Conservation (phyloP, 2,329 filamentous ascomycete genomes). For the Stenocarpella maydis region DNA sequence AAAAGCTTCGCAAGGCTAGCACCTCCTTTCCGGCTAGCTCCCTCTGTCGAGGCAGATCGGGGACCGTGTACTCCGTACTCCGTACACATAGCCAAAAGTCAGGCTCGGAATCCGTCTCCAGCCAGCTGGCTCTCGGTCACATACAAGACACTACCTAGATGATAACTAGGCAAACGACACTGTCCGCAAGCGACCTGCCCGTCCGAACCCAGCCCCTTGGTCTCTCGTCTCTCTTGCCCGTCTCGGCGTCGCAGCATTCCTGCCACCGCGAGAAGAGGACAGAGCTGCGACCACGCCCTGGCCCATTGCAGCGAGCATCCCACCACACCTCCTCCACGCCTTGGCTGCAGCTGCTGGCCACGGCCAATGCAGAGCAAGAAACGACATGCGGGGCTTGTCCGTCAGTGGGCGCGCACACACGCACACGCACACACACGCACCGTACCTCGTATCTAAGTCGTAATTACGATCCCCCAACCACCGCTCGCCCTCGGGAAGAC, state of each 20-base stretch:
- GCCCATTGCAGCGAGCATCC: no score
- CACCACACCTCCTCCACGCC: neutral
- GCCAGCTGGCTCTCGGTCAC: no score
- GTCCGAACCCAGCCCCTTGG: constrained; percentile 6
- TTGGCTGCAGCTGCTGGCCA: neutral
- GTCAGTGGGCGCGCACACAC: no score
- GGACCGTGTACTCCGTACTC: no score
- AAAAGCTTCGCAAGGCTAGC: constrained; percentile 6
- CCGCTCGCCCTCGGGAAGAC: no score
- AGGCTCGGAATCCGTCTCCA: no score
- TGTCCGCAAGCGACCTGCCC: neutral
- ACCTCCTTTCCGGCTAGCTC: neutral
- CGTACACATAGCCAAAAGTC: no score
- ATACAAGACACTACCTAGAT: no score
- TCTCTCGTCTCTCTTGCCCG: neutral
- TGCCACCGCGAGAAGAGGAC: no score
- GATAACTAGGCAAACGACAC: neutral
- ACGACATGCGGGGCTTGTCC: no score
- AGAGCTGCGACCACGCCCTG: no score
- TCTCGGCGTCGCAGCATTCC: neutral
- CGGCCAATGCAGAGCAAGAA: neutral
- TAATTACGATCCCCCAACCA: neutral
- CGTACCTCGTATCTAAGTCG: constrained; percentile 20
- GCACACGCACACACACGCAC: no score
- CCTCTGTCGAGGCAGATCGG: neutral